Base-by-base conservation (phyloP, 768 basidiomycete species). In the Kwoniella sp. region DNA sequence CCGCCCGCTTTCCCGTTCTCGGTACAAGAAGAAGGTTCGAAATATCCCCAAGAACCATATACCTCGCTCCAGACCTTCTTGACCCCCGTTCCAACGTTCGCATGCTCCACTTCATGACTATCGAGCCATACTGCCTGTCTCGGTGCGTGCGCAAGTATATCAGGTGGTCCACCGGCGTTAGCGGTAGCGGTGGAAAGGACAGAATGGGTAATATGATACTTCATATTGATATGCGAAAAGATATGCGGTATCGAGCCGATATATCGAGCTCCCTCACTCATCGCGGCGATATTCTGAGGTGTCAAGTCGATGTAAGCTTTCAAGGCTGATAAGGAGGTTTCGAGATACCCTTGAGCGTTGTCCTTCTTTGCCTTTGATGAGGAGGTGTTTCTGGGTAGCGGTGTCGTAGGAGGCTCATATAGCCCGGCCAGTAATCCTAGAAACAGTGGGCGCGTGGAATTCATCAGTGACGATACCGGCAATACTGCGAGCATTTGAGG, bases 211-310 rank as follows among this genome's bases (percentile, higher is more conserved):
- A 80, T 69, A 53, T 78, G 70, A 60, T 81, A 94, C 13, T 90
- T 92, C 82, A 93, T 92, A 71, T 83, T 86, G 74, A 94, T 90
- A 76, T 97, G 93, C 9, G 90, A 92, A 80, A 96, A 96, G 51
- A 91, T 82, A 73, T 95, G 92, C 2, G 87, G 61, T 37, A 94
- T 86, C 63, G 60, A 62, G 21, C 37, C 27, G 12, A 62, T 25
- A 26, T 49, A 49, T 22, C 54, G 60, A 49, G 29, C 37, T 37
- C 7, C 46, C 29, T 9, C 4, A 15, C 26, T 29, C 25, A 24
- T 50, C 17, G 47, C 6, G 21, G 17, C 21, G 15, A 54, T 54
- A 40, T 15, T 27, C 33, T n/a, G 17, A n/a, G 37, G 1, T 30
- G 48, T 5, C 4, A 52, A 13, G 6, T 27, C 49, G 5, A 58